These are phyloP conservation scores for Antitrichia curtipendula DNA, from an alignment of 225 moss, liverwort and hornwort genomes.

Conservation along the genomic window DNA sequence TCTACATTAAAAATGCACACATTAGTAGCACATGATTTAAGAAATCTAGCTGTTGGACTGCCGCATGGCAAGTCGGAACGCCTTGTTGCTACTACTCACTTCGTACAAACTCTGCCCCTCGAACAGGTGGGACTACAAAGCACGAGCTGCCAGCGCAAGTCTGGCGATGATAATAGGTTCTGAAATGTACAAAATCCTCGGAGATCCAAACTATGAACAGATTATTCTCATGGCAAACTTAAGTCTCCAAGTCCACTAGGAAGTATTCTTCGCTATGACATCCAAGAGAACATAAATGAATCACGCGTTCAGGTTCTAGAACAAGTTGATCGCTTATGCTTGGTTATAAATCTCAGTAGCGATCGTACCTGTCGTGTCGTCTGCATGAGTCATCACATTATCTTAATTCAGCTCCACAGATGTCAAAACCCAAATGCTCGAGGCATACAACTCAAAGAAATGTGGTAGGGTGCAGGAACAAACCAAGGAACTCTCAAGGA, in stretches of 20 bases:
- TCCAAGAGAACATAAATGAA: background rate
- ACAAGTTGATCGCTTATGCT: background rate
- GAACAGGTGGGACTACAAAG: background rate
- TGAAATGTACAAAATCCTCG: background rate
- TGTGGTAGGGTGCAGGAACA: background rate
- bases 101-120: background rate
- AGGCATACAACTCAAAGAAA: background rate
- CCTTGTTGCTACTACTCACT: background rate
- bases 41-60: background rate
- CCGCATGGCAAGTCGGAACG: background rate
- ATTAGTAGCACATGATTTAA: background rate
- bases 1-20: background rate
- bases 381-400: slow-evolving; percentile 5
- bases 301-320: background rate
- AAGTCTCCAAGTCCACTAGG: background rate
- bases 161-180: background rate
- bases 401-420: background rate
- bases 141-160: background rate
- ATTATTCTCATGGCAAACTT: background rate
- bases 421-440: background rate
- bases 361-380: slow-evolving; percentile 44
- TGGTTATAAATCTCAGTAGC: slow-evolving; percentile 16
- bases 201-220: background rate
- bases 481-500: background rate
- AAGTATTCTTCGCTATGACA: background rate